Evolutionary conservation across 139 green algal genomes (phyloP).

Genomic region (Edaphochlamys debaryana): DNA sequence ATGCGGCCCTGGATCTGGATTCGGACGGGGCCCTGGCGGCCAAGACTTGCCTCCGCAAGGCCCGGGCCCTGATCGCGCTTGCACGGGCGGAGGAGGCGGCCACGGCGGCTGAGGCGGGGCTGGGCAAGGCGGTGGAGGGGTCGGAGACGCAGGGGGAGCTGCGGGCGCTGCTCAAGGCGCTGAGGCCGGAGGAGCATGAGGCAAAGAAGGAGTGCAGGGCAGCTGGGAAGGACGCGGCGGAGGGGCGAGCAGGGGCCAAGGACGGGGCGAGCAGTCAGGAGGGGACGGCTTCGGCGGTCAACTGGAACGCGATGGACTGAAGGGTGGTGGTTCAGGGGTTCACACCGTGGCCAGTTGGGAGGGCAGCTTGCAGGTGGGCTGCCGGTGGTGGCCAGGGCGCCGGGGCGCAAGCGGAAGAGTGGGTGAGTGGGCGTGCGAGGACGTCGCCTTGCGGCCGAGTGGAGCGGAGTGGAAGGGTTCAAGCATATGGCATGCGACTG

Average conservation of each 20-base stretch:
- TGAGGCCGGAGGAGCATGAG: too few species aligned
- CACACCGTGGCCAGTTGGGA: too few species aligned
- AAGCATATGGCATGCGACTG: too few species aligned
- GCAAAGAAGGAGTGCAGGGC: too few species aligned
- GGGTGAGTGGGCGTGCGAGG: too few species aligned
- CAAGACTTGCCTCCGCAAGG: constrained; percentile 44
- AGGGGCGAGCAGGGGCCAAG: neutral
- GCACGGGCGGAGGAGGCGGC: constrained; percentile 9
- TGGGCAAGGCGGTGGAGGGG: constrained; percentile 19
- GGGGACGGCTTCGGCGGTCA: neutral
- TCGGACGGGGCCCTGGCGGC: neutral
- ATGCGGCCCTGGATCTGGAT: constrained; percentile 12
- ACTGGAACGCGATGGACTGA: constrained; percentile 40
- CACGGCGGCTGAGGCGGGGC: constrained; percentile 18
- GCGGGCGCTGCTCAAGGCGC: neutral
- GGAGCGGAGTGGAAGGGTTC: too few species aligned
- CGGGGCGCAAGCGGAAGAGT: too few species aligned
- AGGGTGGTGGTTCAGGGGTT: too few species aligned
- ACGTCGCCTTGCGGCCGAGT: too few species aligned
- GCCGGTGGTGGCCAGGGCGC: too few species aligned
- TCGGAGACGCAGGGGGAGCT: neutral
- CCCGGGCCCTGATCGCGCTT: constrained; percentile 27
- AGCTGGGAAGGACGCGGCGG: too few species aligned
- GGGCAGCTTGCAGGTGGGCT: too few species aligned
- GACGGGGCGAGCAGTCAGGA: neutral